Percentiles rank a stretch among this genome's conserved stretches.
Conservation (phyloP, 768 basidiomycete species). For the Auricularia sp. region DNA sequence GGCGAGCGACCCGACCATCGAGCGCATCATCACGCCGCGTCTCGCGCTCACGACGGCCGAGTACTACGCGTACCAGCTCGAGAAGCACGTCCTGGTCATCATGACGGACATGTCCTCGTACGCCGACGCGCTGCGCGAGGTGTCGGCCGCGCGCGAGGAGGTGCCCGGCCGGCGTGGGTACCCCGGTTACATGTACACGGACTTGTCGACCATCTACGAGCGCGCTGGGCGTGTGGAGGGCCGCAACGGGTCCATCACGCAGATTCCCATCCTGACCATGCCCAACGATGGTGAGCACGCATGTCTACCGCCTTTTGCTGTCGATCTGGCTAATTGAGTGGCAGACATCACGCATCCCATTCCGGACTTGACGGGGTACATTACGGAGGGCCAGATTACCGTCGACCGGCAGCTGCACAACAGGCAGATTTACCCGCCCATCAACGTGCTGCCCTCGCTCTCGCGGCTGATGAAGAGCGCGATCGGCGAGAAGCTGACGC, state of each 20-base stretch:
- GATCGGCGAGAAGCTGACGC: slow-evolving; percentile 92
- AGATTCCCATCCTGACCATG: slow-evolving; percentile 99
- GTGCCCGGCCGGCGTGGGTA: slow-evolving; percentile 99
- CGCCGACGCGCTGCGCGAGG: slow-evolving; percentile 92
- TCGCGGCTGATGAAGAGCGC: slow-evolving; percentile 99
- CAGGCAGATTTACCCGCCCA: slow-evolving; percentile 95
- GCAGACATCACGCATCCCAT: slow-evolving; percentile 99
- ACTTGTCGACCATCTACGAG: slow-evolving; percentile 98
- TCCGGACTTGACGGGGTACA: slow-evolving; percentile 98
- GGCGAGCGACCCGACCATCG: slow-evolving; percentile 98
- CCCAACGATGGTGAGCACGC: slow-evolving; percentile 83
- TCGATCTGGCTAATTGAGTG: slow-evolving; percentile 1
- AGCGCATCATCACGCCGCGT: slow-evolving; percentile 98
- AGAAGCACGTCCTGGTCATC: slow-evolving; percentile 99
- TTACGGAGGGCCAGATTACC: slow-evolving; percentile 98
- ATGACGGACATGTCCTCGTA: slow-evolving; percentile 99
- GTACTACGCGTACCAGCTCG: slow-evolving; percentile 98
- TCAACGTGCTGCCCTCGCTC: slow-evolving; percentile 96
- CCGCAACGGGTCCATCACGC: slow-evolving; percentile 97
- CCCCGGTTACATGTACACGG: slow-evolving; percentile 97
- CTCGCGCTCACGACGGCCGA: slow-evolving; percentile 96
- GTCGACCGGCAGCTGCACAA: slow-evolving; percentile 97
- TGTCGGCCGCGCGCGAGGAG: slow-evolving; percentile 97
- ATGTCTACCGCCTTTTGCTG: not conserved
- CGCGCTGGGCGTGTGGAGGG: slow-evolving; percentile 97